Evolutionary conservation across 768 basidiomycete genomes (phyloP), one percentile per base, ranked within the genome.

Genomic region (Russula olivacea): DNA sequence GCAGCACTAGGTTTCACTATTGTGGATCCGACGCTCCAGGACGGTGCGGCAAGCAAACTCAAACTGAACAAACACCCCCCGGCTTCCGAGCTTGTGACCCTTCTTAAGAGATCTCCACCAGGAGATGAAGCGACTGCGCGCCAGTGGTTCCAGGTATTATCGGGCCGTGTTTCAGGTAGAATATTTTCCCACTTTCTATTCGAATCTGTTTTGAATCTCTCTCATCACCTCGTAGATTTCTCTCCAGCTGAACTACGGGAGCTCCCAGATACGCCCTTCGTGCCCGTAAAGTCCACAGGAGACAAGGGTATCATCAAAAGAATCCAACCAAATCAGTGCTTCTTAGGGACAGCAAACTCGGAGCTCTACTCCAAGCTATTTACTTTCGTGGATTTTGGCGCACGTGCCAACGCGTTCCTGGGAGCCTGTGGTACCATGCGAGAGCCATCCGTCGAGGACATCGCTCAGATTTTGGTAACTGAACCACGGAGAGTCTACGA

Each of bases 381-480:
- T 70, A 80, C 83, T 38, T 97, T 94, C 69, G 84, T 98, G 55
- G 87, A 96, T 72, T 97, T 96, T 71, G 95, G 94, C 2, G 71
- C 80, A 2, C 76, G 79, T 6, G 95, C 88, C 28, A 96, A 94
- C 68, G 78, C 81, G 3, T 98, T 99, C 75, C 77, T 99, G 50
- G 82, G 80, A 57, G 87, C 90, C 3, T 92, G 92, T 68, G 95
- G 97, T 12, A 90, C 93, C 17, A 88, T 86, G 70, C 85, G 81
- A 45, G 90, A 93, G 69, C 95, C 96, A 6, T 92, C 84, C 51
- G 83, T 93, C 5, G 85, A 91, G 61, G 93, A 94, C 73, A 79
- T 93, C 47, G 86, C 85, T 0, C 79, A 80, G 55, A 86, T 85
- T 56, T 73, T 93, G 48, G 72, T 95, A 21, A 78, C 78, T 1